Base-by-base conservation (phyloP, 345 rosid genomes). In the Erysimum cheiranthoides region DNA sequence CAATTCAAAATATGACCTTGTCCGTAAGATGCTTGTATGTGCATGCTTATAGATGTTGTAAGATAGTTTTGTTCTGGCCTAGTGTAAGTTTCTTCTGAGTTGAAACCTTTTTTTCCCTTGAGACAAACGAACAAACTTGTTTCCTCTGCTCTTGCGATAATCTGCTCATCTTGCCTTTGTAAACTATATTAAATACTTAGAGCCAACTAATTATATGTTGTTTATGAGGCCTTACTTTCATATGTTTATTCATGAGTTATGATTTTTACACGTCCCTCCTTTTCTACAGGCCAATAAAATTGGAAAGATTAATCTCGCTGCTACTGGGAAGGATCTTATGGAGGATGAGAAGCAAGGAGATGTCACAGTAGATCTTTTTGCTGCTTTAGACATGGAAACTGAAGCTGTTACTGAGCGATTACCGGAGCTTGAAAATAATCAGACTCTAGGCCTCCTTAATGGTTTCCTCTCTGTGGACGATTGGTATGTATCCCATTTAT, bases 301-400 rank as follows among this genome's bases (percentile, higher is more conserved):
- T 72, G 99, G 99, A 49, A 93, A 84, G 81, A 93, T 96, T 84
- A 96, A 96, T 81, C 94, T 96, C 61, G 99, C 99, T 82, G 99
- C 99, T 46, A 93, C 90, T 46, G 99, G 99, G 74, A 96, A 91
- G 85, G 99, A 96, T 85, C 94, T 96, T 74, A 92, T 95, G 98
- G 99, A 96, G 69, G 99, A 96, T 40, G 99, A 96, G 79, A 96
- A 96, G 69, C 99, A 83, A 84, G 99, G 90, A 82, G 98, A 96
- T 82, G 93, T 96, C 65, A 89, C 89, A 5, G 57, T 91, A 71
- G 99, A 96, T 85, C 92, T 93, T 66, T 96, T 83, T 84, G 77
- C 98, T 75, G 93, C 98, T 66, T 68, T 89, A 61, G 99, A 96
- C 82, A 77, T 91, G 94, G 99, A 96, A 87, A 80, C 84, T 73